Base-by-base conservation (phyloP, 257 asterid genomes). In the Solanum gracilifrons region DNA sequence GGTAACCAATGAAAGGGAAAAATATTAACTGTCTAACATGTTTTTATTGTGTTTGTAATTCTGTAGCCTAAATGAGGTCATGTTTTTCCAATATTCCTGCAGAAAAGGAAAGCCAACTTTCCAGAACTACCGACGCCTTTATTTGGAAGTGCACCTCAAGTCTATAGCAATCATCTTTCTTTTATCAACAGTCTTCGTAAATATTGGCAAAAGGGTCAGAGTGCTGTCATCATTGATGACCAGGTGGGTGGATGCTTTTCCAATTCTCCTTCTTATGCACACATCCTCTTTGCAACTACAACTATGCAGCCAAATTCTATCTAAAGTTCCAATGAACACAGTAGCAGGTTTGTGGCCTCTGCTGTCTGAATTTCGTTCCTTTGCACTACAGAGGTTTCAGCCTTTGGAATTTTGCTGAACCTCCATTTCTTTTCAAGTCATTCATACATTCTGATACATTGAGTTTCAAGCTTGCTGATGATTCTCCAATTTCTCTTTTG, bases 61-160 rank as follows among this genome's bases (percentile, higher is more conserved):
- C 18, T 23, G 21, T 75, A 23, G 32, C 55, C 83, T 21, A 75
- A 75, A 51, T 51, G 32, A 23, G 10, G 33, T 37, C 55, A 23
- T 36, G 18, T 77, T 84, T 66, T 43, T 4, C 80, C 80, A 79
- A 88, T 83, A 64, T 85, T 74, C 60, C 77, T 88, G 87, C 92
- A 92, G 94, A 37, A 87, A 66, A 74, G 31, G 86, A 75, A 75
- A 41, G 79, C 27, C 31, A 16, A 39, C 51, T 46, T 75, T 75
- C 73, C 39, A 46, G 76, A 75, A 76, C 62, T 86, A 9, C 23
- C 43, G 62, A 58, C 32, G 1, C 43, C 46, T 36, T 55, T 46
- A 86, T 35, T 51, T 73, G 85, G 43, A 46, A 58, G 25, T 6
- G 23, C 75, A 20, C n/a, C 88, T 74, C 58, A 75, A 33, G 85